A percentile compares a stretch with the other conserved stretches of the same genome.
Conservation (phyloP, 352 stramenopile species). For the Phytophthora agathidicida region DNA sequence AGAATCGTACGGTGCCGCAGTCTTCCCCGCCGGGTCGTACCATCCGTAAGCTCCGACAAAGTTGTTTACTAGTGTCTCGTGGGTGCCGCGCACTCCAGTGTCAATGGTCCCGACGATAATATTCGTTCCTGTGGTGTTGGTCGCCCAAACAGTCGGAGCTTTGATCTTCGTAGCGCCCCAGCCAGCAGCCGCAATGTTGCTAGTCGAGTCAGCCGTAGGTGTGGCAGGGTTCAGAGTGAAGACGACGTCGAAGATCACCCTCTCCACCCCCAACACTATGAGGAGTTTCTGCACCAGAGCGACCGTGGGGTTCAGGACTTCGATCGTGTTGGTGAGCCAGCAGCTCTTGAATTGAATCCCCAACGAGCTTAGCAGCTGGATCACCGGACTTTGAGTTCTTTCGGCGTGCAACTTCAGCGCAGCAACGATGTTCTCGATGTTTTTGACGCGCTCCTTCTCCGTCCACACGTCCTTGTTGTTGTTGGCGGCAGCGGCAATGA, state of each 20-base stretch:
- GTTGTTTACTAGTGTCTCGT: conserved; percentile 40
- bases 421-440: conserved; percentile 28
- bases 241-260: conserved; percentile 36
- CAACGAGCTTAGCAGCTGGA: conserved; percentile 5
- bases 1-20: conserved; percentile 40
- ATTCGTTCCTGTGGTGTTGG: conserved; percentile 32
- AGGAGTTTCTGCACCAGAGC: too few species aligned
- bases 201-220: conserved; percentile 22
- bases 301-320: conserved; percentile 33
- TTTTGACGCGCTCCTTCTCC: conserved; percentile 11
- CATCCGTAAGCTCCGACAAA: conserved; percentile 45
- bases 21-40: conserved; percentile 44
- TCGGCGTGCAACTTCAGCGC: conserved; percentile 24
- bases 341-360: conserved; percentile 13
- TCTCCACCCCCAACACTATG: too few species aligned
- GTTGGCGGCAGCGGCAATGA: conserved; percentile 11
- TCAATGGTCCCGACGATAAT: conserved; percentile 50
- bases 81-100: conserved; percentile 41
- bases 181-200: conserved; percentile 27
- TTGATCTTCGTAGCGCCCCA: conserved; percentile 47
- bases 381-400: conserved; percentile 10
- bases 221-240: conserved; percentile 14
- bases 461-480: conserved; percentile 24
- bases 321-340: conserved; percentile 54
- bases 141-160: conserved; percentile 41